Conservation (phyloP, 352 stramenopile genomes). For the Pythium folliculosum region DNA sequence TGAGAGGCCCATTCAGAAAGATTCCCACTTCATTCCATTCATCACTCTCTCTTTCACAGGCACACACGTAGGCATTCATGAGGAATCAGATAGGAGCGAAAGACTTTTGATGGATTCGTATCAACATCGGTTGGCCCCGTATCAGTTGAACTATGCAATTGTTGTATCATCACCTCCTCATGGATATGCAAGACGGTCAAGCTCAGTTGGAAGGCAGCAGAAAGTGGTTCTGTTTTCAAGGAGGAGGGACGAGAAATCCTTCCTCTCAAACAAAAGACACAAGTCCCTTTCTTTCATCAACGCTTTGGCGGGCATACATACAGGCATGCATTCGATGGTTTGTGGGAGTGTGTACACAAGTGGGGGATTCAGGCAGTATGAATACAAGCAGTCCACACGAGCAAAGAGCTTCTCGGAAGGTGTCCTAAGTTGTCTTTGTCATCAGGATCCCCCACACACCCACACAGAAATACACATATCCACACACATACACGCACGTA, state of each 20-base stretch:
- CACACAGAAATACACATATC: slow-evolving; percentile 26
- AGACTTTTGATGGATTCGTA: slow-evolving; percentile 70
- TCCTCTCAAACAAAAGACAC: slow-evolving; percentile 67
- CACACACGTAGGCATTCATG: slow-evolving; percentile 27
- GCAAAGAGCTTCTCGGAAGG: slow-evolving; percentile 77
- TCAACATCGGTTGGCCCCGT: slow-evolving; percentile 57
- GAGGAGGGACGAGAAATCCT: slow-evolving; percentile 11
- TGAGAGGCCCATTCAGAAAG: slow-evolving; percentile 59
- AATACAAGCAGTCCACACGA: slow-evolving; percentile 84
- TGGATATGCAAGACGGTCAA: slow-evolving; percentile 33
- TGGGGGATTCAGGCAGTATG: slow-evolving; percentile 78
- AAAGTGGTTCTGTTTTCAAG: slow-evolving; percentile 82
- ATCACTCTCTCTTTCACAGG: slow-evolving; percentile 50
- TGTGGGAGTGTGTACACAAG: slow-evolving; percentile 17
- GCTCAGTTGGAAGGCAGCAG: slow-evolving; percentile 87
- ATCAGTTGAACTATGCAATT: slow-evolving; percentile 87
- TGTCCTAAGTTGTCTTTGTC: slow-evolving; percentile 78
- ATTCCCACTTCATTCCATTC: slow-evolving; percentile 84
- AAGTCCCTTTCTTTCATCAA: slow-evolving; percentile 79
- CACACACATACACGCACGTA: slow-evolving; percentile 27
- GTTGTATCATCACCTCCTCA: slow-evolving; percentile 66
- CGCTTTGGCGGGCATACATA: slow-evolving; percentile 38
- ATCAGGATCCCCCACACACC: slow-evolving; percentile 47
- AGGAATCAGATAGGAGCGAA: slow-evolving; percentile 87
- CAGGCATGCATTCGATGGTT: slow-evolving; percentile 10